Conservation (phyloP, 1,284 basidiomycete genomes). For the Cryptococcus sp. region DNA sequence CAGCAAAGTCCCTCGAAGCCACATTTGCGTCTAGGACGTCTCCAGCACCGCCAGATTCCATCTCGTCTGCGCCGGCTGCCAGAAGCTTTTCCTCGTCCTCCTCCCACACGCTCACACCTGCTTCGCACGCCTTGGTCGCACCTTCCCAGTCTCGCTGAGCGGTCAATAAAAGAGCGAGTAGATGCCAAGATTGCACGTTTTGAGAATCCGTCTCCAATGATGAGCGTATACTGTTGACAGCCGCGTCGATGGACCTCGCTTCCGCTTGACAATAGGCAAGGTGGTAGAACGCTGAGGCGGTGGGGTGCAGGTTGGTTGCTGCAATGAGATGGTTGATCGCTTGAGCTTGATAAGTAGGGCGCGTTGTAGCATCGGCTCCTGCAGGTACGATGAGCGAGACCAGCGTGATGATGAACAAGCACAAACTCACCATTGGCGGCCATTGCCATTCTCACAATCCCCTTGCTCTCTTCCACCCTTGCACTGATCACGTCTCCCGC, state of each 20-base stretch:
- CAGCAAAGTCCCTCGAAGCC: slow-evolving; percentile 27
- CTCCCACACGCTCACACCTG: slow-evolving; percentile 62
- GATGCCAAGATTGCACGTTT: slow-evolving; percentile 85
- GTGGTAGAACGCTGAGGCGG: slow-evolving; percentile 70
- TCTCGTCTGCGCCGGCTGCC: slow-evolving; percentile 28
- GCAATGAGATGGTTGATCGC: slow-evolving; percentile 63
- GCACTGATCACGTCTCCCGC: slow-evolving; percentile 22
- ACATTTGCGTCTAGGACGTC: slow-evolving; percentile 18
- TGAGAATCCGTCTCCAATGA: slow-evolving; percentile 74
- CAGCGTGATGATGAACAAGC: too few species aligned
- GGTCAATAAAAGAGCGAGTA: slow-evolving; percentile 79
- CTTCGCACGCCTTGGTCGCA: slow-evolving; percentile 74
- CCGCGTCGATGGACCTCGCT: slow-evolving; percentile 68
- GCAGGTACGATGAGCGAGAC: slow-evolving; percentile 1
- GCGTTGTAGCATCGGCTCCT: slow-evolving; percentile 68
- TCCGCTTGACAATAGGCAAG: slow-evolving; percentile 75
- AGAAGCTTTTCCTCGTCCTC: slow-evolving; percentile 51
- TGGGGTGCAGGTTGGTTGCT: slow-evolving; percentile 62
- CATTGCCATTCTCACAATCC: slow-evolving; percentile 51
- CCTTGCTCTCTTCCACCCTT: slow-evolving; percentile 49
- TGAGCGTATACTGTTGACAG: slow-evolving; percentile 67
- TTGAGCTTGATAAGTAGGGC: slow-evolving; percentile 62
- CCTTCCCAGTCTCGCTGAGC: slow-evolving; percentile 78
- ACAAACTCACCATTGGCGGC: slow-evolving; percentile 34
- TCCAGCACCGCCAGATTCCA: slow-evolving; percentile 6